These are phyloP conservation scores for Mortierella sp. DNA, from an alignment of 371 early-diverging fungal genomes.

Conservation along the genomic window DNA sequence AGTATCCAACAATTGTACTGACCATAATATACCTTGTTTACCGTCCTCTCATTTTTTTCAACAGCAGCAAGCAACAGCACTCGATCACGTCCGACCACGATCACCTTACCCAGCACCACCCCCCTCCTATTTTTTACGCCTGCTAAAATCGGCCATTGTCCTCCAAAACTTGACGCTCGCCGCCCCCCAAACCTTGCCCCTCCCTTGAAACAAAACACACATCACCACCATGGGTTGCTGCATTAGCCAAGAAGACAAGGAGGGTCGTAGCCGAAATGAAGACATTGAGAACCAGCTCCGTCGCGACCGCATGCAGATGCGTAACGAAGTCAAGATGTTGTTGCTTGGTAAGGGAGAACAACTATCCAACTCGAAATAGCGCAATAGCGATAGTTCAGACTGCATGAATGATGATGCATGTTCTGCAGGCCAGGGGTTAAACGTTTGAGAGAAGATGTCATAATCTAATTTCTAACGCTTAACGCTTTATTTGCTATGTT, in stretches of 20 bases:
- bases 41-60: neutral
- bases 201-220: neutral
- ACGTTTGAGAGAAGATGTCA: neutral
- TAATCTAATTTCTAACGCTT: constrained; percentile 1
- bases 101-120: neutral
- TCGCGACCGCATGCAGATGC: constrained; percentile 78
- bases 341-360: constrained; percentile 79
- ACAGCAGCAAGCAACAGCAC: neutral
- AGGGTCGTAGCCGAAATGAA: constrained; percentile 86
- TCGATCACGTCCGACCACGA: neutral
- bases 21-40: neutral
- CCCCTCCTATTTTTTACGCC: neutral
- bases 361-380: neutral
- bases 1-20: neutral
- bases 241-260: constrained; percentile 86
- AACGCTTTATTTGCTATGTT: neutral
- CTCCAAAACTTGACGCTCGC: no score
- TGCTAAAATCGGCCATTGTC: neutral
- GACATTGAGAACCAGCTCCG: constrained; percentile 92
- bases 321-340: constrained; percentile 95
- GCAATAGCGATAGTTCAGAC: neutral
- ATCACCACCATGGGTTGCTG: constrained; percentile 89
- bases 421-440: neutral
- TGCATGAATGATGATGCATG: neutral
- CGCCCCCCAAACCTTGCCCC: neutral